Evolutionary conservation across 495 filamentous ascomycete species (phyloP), one percentile per base, ranked within the genome.

Genomic region (Lophiostoma macrostomum): DNA sequence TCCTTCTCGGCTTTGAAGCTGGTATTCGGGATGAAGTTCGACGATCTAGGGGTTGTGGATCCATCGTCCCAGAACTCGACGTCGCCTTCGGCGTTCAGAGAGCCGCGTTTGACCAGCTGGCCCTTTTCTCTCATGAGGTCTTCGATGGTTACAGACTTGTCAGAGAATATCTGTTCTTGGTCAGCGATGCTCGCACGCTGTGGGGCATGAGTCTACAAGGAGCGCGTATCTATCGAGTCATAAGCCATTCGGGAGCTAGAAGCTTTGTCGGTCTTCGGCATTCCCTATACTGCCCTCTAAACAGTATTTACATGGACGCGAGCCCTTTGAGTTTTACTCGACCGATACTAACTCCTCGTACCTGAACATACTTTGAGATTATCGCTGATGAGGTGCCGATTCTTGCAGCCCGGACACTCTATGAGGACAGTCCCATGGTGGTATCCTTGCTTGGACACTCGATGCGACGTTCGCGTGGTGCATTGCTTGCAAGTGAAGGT

Each of bases 401-500:
- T 87, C 60, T 83, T 76, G 69, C 93, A 99, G 0, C 70, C 69
- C 0, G 91, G 90, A 64, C 93, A 99, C 27, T 81, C 81, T 38
- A 99, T 89, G 35, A 97, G 72, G 12, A 95, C 86, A 0, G 86
- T 87, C 20, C 93, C 93, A 20, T 83, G 71, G 67, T 96, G 90
- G 67, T 96, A 99, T 12, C 87, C 93, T 55, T 95, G 93, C 70
- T 96, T 96, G 19, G 86, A 86, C 51, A 99, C 74, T 8, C 69
- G 74, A 66, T 97, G 93, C 2, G 78, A 71, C 4, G 87, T 91
- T 24, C 94, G 83, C 4, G 76, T 64, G 8, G 67, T 68, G 74
- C 93, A 99, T 19, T 89, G 89, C 48, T 82, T 84, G 79, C 93
- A 99, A 54, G 94, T 99, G 67, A 99, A 96, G 10, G 80, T 84